Conservation (phyloP, 1,284 basidiomycete species). For the Gomphus bonarii region DNA sequence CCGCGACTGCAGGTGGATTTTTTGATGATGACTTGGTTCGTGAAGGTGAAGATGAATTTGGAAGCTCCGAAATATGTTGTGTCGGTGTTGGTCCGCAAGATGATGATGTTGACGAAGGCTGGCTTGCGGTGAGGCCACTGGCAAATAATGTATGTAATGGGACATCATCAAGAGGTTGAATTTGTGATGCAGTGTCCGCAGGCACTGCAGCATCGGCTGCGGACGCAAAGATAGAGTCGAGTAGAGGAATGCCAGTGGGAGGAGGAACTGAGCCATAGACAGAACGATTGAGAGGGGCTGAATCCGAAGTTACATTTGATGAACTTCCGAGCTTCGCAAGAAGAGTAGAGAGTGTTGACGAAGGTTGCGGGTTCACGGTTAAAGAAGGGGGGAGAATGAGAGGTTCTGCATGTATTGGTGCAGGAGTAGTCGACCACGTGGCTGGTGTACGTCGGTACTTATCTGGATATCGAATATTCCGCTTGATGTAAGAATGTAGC, state of each 20-base stretch:
- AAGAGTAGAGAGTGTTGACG: conserved; percentile 9
- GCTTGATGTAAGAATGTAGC: conserved; percentile 52
- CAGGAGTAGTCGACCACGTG: conserved; percentile 20
- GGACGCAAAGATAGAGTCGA: conserved; percentile 20
- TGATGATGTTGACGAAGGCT: background rate
- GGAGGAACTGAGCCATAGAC: conserved; percentile 8
- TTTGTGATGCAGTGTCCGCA: background rate
- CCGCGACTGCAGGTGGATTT: background rate
- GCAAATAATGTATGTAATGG: background rate
- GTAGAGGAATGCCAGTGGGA: conserved; percentile 15
- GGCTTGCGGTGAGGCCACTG: background rate
- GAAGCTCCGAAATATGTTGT: conserved; percentile 3
- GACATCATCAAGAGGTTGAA: background rate
- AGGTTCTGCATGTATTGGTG: conserved; percentile 11
- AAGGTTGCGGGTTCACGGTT: background rate
- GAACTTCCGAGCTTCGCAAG: conserved; percentile 9
- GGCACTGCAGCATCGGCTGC: conserved; percentile 9
- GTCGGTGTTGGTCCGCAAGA: conserved; percentile 8
- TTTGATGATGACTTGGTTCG: background rate
- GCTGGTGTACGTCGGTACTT: conserved; percentile 31
- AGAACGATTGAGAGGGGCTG: conserved; percentile 6
- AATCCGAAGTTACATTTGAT: conserved; percentile 10
- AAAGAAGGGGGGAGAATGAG: background rate
- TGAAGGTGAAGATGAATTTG: background rate
- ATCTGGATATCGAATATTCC: conserved; percentile 55